Evolutionary conservation across 1,139 yeast genomes (phyloP).

Genomic region (Sugiyamaella xylanicola): DNA sequence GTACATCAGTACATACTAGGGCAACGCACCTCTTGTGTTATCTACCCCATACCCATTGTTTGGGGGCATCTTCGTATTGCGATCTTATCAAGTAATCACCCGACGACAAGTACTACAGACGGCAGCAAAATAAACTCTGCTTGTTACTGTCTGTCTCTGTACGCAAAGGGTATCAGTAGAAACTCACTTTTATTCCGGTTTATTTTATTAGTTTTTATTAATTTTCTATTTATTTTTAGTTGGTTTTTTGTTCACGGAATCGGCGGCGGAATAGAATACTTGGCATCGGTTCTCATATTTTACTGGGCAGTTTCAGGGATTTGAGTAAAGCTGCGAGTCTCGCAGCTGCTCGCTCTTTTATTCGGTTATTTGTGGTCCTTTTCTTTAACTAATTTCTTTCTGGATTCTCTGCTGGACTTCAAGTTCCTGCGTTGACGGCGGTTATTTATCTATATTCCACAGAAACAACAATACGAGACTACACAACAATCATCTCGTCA

Average conservation of each 20-base stretch:
- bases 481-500: too few relatives aligned
- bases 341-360: not conserved
- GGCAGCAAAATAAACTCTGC: slow-evolving; percentile 1
- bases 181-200: not conserved
- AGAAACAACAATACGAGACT: too few relatives aligned
- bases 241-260: not conserved
- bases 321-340: too few relatives aligned
- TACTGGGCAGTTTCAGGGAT: too few relatives aligned
- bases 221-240: not conserved
- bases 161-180: not conserved
- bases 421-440: not conserved
- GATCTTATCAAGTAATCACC: not conserved
- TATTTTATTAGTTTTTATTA: too few relatives aligned
- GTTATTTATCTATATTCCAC: not conserved
- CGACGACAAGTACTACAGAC: not conserved
- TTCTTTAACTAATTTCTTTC: too few relatives aligned
- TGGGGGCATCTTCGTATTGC: not conserved
- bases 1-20: not conserved
- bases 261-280: not conserved
- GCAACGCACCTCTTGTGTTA: not conserved
- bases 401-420: too few relatives aligned
- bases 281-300: not conserved
- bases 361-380: not conserved
- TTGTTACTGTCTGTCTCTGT: not conserved
- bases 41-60: slow-evolving; percentile 3